phyloP scores from a whole-genome alignment of 2,329 filamentous ascomycete genomes.

The Pseudogymnoascus sp. region DNA sequence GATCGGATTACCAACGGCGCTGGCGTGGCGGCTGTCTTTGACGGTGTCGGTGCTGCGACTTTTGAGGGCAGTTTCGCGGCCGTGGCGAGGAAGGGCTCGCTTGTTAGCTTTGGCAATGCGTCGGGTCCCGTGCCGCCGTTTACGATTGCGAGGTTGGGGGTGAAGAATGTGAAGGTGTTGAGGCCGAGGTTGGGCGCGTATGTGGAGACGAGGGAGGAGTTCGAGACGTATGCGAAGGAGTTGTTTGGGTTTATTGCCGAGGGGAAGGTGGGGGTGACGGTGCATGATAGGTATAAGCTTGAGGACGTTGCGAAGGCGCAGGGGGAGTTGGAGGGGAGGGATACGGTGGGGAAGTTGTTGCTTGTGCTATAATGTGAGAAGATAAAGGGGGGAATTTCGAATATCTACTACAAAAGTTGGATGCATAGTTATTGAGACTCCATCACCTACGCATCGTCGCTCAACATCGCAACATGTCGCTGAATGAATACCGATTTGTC shows the following conservation, averaged over 20 bases:
- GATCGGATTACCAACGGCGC: constrained; percentile 61
- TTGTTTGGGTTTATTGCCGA: constrained; percentile 63
- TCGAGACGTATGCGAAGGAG: constrained; percentile 60
- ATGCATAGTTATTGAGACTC: neutral
- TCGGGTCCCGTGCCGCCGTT: constrained; percentile 67
- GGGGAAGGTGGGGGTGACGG: constrained; percentile 59
- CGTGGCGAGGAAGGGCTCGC: constrained; percentile 65
- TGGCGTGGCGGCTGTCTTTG: constrained; percentile 71
- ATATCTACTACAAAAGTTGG: neutral
- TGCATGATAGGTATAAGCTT: constrained; percentile 71
- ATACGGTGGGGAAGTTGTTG: constrained; percentile 76
- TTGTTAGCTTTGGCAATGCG: constrained; percentile 76
- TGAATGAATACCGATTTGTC: neutral
- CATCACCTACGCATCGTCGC: neutral
- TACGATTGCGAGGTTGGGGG: constrained; percentile 44
- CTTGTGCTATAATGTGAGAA: constrained; percentile 32
- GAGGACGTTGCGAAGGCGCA: constrained; percentile 66
- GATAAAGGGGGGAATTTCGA: neutral
- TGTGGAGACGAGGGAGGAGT: constrained; percentile 58
- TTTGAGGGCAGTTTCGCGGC: constrained; percentile 71
- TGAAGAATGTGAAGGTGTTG: constrained; percentile 70
- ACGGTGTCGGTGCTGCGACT: constrained; percentile 76
- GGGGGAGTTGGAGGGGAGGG: constrained; percentile 67
- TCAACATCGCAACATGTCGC: neutral
- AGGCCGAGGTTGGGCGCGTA: constrained; percentile 69